These are phyloP conservation scores for Dactylellina drechsleri DNA, from an alignment of 2,329 filamentous ascomycete species.

Conservation along the genomic window DNA sequence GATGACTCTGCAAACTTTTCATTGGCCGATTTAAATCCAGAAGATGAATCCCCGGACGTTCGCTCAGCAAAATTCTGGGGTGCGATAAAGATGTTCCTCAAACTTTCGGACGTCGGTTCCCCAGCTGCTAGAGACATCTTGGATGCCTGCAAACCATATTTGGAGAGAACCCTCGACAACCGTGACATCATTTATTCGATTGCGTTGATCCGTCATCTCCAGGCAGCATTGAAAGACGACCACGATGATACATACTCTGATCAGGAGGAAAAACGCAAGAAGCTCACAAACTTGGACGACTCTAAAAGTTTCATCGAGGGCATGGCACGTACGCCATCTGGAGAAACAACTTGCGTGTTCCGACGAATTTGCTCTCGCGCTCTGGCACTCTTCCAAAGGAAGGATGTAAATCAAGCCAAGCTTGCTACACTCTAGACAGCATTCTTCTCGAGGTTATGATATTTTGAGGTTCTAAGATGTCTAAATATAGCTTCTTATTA, in stretches of 20 bases:
- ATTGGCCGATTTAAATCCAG: constrained; percentile 31
- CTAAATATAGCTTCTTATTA: constrained; percentile 7
- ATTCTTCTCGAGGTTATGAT: constrained; percentile 7
- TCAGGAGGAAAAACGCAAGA: constrained; percentile 33
- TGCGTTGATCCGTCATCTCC: constrained; percentile 36
- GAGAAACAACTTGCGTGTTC: constrained; percentile 45
- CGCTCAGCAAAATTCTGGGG: constrained; percentile 46
- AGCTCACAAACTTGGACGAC: constrained; percentile 22
- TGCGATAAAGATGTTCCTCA: constrained; percentile 50
- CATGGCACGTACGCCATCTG: constrained; percentile 38
- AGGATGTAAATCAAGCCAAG: constrained; percentile 28
- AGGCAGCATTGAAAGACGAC: constrained; percentile 43
- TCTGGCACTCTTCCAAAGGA: constrained; percentile 44
- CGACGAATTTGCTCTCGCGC: constrained; percentile 46
- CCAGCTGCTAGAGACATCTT: constrained; percentile 47
- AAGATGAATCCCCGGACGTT: constrained; percentile 41
- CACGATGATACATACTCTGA: constrained; percentile 40
- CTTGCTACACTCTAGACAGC: constrained; percentile 11
- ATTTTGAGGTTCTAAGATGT: constrained; percentile 16
- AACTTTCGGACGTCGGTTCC: constrained; percentile 34
- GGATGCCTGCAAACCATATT: constrained; percentile 35
- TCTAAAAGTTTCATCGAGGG: constrained; percentile 40
- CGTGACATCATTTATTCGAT: constrained; percentile 51
- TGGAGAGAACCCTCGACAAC: constrained; percentile 41
- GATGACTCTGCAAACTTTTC: constrained; percentile 62